phyloP scores from a whole-genome alignment of 2,329 filamentous ascomycete genomes.

The Paecilomyces fulvus region DNA sequence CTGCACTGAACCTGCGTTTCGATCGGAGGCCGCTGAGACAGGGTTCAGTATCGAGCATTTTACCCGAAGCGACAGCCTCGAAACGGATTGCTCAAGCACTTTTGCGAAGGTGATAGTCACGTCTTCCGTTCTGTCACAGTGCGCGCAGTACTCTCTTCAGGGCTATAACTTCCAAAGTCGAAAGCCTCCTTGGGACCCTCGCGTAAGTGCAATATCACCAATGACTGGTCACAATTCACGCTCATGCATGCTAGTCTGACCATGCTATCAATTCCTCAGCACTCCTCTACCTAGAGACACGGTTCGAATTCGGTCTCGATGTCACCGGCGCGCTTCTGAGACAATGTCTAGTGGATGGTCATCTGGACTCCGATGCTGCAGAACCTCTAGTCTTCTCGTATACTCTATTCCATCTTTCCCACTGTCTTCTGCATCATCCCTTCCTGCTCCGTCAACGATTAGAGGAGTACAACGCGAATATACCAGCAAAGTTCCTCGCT shows the following conservation, averaged over 20 bases:
- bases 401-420: conserved; percentile 25
- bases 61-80: neutral
- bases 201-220: neutral
- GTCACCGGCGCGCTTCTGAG: conserved; percentile 3
- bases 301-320: neutral
- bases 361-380: conserved; percentile 5
- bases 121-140: neutral
- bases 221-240: neutral
- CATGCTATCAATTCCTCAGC: neutral
- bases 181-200: neutral
- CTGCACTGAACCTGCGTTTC: neutral
- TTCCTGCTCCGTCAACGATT: conserved; percentile 18
- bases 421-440: conserved; percentile 30
- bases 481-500: neutral
- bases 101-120: neutral
- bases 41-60: neutral
- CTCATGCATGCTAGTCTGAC: neutral
- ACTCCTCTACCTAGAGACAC: neutral
- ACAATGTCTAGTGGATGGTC: conserved; percentile 8
- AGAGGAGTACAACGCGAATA: neutral
- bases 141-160: neutral
- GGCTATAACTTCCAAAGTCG: neutral
- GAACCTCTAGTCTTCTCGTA: conserved; percentile 24
- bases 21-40: neutral
- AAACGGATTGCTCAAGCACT: neutral